These are phyloP conservation scores for Aspergillus coremiiformis DNA, from an alignment of 495 filamentous ascomycete genomes.

Conservation along the genomic window DNA sequence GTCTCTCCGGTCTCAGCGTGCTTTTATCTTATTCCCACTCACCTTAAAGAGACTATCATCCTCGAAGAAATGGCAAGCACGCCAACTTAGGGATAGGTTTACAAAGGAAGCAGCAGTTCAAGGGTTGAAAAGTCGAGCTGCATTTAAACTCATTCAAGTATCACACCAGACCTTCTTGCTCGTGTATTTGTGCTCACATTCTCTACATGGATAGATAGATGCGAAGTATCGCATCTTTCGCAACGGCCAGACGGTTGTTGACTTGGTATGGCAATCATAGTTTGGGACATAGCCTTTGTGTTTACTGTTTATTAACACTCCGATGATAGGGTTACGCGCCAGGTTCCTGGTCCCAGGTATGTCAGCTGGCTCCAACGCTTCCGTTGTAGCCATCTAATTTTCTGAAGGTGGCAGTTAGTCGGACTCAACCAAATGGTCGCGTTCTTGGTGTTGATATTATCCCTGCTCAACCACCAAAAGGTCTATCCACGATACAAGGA, in stretches of 20 bases:
- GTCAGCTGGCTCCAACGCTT: not conserved
- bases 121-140: conserved; percentile 79
- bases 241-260: conserved; percentile 75
- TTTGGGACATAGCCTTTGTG: not conserved
- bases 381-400: not conserved
- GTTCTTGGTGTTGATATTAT: conserved; percentile 91
- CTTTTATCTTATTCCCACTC: conserved; percentile 4
- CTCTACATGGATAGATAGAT: conserved; percentile 53
- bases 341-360: conserved; percentile 86
- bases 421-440: conserved; percentile 65
- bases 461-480: conserved; percentile 79
- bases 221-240: conserved; percentile 71
- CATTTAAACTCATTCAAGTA: conserved; percentile 84
- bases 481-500: conserved; percentile 87
- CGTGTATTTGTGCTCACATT: not conserved
- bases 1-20: not conserved
- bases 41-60: conserved; percentile 44
- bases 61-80: conserved; percentile 71
- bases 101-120: conserved; percentile 63
- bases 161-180: not conserved
- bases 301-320: not conserved
- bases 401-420: conserved; percentile 63
- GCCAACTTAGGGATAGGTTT: conserved; percentile 65
- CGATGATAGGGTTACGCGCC: conserved; percentile 77
- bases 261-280: conserved; percentile 51